Conservation (phyloP, 805 yeast species). For the Trichomonascus vanleenenianus region DNA sequence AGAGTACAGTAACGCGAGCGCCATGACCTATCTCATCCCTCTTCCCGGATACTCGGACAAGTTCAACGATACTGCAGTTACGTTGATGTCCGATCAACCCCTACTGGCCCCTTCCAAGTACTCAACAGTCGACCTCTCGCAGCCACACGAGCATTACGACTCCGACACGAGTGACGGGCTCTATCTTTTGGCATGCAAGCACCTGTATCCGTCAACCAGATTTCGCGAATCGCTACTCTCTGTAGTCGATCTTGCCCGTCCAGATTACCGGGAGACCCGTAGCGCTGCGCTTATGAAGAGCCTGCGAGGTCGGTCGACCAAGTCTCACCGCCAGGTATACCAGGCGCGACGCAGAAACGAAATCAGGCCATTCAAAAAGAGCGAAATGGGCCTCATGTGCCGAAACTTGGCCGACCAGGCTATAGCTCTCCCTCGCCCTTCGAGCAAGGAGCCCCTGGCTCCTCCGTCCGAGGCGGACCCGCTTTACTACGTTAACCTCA, state of each 20-base stretch:
- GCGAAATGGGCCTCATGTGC: conserved; percentile 29
- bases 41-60: conserved; percentile 1
- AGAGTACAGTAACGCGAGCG: background rate
- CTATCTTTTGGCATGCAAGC: conserved; percentile 16
- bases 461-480: conserved; percentile 43
- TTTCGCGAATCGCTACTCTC: background rate
- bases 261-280: too few relatives aligned
- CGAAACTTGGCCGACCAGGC: conserved; percentile 35
- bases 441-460: conserved; percentile 29
- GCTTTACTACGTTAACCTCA: conserved; percentile 41
- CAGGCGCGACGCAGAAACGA: background rate
- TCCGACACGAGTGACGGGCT: conserved; percentile 10
- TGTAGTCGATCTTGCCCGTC: background rate
- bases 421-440: conserved; percentile 40
- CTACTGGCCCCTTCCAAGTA: conserved; percentile 13
- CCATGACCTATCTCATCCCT: conserved; percentile 1
- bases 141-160: background rate
- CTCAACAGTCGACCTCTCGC: conserved; percentile 8
- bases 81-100: conserved; percentile 21
- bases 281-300: too few relatives aligned
- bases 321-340: too few relatives aligned
- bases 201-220: background rate
- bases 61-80: conserved; percentile 9
- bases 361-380: background rate
- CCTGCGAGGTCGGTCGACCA: too few relatives aligned